phyloP scores from a whole-genome alignment of 768 basidiomycete genomes.

The Kondoa subrosea region DNA sequence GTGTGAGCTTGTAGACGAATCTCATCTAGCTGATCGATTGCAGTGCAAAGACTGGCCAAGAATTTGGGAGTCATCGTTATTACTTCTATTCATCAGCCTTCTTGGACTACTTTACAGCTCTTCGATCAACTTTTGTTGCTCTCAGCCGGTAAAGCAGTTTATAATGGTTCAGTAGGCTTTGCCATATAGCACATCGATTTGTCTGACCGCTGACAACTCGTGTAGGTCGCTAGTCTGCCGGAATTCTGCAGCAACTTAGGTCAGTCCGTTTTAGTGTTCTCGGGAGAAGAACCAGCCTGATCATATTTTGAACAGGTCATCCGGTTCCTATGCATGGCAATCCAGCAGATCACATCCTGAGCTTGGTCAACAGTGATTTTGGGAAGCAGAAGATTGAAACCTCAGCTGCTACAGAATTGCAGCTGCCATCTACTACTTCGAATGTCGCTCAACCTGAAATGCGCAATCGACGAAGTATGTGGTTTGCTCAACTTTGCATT shows the following conservation, averaged over 20 bases:
- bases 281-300: too few relatives aligned
- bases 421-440: neutral
- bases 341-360: constrained; percentile 47
- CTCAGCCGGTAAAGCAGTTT: constrained; percentile 40
- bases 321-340: constrained; percentile 36
- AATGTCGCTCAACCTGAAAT: neutral
- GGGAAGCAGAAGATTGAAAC: neutral
- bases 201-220: constrained; percentile 32
- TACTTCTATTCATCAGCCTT: constrained; percentile 53
- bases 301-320: too few relatives aligned
- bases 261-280: too few relatives aligned
- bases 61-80: constrained; percentile 44
- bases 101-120: constrained; percentile 44
- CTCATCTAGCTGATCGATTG: neutral
- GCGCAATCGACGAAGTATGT: neutral
- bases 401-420: neutral
- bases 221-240: too few relatives aligned
- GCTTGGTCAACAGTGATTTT: constrained; percentile 36
- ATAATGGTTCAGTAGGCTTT: constrained; percentile 36
- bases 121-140: constrained; percentile 49
- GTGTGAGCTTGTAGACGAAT: constrained; percentile 30
- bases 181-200: too few relatives aligned
- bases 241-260: too few relatives aligned
- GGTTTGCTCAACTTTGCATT: neutral
- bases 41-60: constrained; percentile 35